phyloP scores from a whole-genome alignment of 2,329 filamentous ascomycete species.

The Phialophora chinensis region DNA sequence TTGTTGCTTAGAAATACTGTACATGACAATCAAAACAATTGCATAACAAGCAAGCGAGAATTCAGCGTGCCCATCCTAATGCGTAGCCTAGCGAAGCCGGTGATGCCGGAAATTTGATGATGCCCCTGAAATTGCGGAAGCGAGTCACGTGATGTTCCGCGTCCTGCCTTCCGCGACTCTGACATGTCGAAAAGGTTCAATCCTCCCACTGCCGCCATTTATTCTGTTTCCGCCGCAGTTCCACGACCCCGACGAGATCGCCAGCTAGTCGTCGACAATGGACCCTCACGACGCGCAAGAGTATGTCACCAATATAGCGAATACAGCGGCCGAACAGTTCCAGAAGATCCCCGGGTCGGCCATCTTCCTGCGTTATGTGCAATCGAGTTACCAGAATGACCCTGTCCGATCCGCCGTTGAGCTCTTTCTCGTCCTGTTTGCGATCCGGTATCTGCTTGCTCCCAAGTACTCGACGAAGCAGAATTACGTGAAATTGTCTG shows the following conservation, averaged over 20 bases:
- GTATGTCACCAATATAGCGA: constrained; percentile 58
- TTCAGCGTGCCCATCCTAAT: neutral
- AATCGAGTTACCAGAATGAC: constrained; percentile 96
- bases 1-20: constrained; percentile 37
- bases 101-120: constrained; percentile 23
- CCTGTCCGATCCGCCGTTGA: constrained; percentile 93
- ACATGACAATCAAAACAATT: constrained; percentile 32
- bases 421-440: constrained; percentile 91
- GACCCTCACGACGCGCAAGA: constrained; percentile 63
- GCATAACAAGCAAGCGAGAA: constrained; percentile 12
- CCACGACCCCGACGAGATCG: neutral
- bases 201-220: neutral
- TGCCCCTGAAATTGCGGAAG: constrained; percentile 17
- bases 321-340: constrained; percentile 69
- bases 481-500: constrained; percentile 84
- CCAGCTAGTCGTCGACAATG: constrained; percentile 51
- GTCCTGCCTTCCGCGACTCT: constrained; percentile 11
- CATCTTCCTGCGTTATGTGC: constrained; percentile 92
- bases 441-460: constrained; percentile 87
- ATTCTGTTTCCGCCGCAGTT: neutral
- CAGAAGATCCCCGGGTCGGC: constrained; percentile 92
- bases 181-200: neutral
- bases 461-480: constrained; percentile 93
- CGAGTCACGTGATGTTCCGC: constrained; percentile 23
- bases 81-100: constrained; percentile 1